These are phyloP conservation scores for Leccinum ponderosum DNA, from an alignment of 1,284 basidiomycete genomes.

Conservation along the genomic window DNA sequence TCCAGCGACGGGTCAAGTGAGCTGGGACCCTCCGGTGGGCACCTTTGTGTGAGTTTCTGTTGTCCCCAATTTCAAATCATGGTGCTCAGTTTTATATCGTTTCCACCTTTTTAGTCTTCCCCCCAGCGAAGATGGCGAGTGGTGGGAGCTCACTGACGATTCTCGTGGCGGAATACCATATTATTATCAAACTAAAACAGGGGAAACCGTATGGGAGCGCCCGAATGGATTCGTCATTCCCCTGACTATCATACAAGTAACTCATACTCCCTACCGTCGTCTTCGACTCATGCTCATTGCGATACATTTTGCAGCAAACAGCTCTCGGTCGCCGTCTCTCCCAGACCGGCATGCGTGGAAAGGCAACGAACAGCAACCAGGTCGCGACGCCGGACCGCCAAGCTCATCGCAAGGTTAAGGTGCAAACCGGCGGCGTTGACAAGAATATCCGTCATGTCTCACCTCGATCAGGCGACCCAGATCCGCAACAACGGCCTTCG, in stretches of 20 bases:
- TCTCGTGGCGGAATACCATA: conserved; percentile 79
- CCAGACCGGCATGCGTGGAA: conserved; percentile 34
- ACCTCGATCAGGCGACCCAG: conserved; percentile 26
- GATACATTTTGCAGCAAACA: conserved; percentile 55
- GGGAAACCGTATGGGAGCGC: conserved; percentile 87
- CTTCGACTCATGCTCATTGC: conserved; percentile 11
- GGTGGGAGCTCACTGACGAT: conserved; percentile 92
- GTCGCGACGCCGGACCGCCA: conserved; percentile 22
- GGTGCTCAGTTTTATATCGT: conserved; percentile 7
- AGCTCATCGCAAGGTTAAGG: conserved; percentile 38
- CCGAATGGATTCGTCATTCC: conserved; percentile 89
- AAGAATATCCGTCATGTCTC: conserved; percentile 30
- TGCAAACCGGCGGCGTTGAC: conserved; percentile 37
- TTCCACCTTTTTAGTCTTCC: conserved; percentile 59
- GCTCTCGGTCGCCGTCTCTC: conserved; percentile 71
- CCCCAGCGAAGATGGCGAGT: conserved; percentile 83
- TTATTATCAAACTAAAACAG: conserved; percentile 90
- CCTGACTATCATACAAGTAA: conserved; percentile 80
- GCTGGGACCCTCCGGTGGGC: conserved; percentile 90
- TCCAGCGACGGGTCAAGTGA: conserved; percentile 88
- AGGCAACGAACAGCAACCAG: conserved; percentile 1
- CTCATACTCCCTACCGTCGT: conserved; percentile 2
- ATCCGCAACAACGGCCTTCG: conserved; percentile 25
- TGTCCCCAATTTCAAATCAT: conserved; percentile 16
- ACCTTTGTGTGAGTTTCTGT: conserved; percentile 72